Percentiles rank a stretch among this genome's conserved stretches.
phyloP scores from a whole-genome alignment of 2,329 filamentous ascomycete genomes.

The Trichoderma atrobrunneum region DNA sequence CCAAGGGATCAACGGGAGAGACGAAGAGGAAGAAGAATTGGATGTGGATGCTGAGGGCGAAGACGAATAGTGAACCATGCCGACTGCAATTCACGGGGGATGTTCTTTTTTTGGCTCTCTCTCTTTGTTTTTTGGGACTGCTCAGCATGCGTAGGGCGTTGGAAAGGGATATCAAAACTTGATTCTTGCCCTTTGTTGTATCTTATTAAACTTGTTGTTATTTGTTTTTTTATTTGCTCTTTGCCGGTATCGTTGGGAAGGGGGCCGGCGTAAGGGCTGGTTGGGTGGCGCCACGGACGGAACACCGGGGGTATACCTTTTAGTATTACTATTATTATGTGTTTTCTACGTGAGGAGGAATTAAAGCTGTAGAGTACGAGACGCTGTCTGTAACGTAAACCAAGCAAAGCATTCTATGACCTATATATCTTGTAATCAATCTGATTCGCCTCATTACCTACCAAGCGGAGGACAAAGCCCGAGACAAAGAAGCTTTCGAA shows the following conservation, averaged over 20 bases:
- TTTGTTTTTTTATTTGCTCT: not conserved
- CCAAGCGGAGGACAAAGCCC: too few relatives aligned
- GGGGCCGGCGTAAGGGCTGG: conserved; percentile 23
- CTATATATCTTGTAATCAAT: not conserved
- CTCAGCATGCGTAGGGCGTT: conserved; percentile 2
- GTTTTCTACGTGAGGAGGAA: not conserved
- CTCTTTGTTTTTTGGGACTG: not conserved
- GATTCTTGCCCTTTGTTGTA: not conserved
- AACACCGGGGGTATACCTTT: conserved; percentile 12
- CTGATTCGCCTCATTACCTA: too few relatives aligned
- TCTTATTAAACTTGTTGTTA: not conserved
- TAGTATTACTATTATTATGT: not conserved
- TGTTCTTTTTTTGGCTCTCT: not conserved
- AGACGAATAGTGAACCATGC: conserved; percentile 29
- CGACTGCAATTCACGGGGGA: conserved; percentile 24
- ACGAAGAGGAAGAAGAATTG: conserved; percentile 6
- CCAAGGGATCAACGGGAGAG: not conserved
- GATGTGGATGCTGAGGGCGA: conserved; percentile 38
- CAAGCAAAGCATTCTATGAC: not conserved
- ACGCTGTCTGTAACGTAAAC: not conserved
- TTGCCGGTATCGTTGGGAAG: not conserved
- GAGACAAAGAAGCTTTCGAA: too few relatives aligned
- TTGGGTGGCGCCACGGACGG: conserved; percentile 23
- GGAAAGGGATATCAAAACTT: not conserved
- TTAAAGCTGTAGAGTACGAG: not conserved